Percentiles rank a stretch among this genome's conserved stretches.
phyloP scores from a whole-genome alignment of 78 protist genomes.

The Paulinella micropora region DNA sequence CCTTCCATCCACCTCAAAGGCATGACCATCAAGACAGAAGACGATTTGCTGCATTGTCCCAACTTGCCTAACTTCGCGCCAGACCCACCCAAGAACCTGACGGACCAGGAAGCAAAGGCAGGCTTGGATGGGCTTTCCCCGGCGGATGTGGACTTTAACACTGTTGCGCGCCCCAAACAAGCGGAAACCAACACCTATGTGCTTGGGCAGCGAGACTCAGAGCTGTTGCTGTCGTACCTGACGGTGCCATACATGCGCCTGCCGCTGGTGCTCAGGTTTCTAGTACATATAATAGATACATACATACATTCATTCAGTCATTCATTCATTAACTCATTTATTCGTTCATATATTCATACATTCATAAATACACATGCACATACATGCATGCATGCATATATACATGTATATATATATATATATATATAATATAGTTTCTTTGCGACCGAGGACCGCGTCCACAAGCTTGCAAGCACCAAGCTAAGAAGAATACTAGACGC shows the following conservation, averaged over 20 bases:
- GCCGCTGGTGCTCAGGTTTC: slow-evolving; percentile 29
- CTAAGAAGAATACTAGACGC: slow-evolving; percentile 15
- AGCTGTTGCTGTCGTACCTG: slow-evolving; percentile 44
- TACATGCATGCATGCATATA: not conserved
- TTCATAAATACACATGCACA: not conserved
- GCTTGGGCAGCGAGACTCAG: slow-evolving; percentile 42
- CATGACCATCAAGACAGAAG: slow-evolving; percentile 14
- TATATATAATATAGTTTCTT: slow-evolving; percentile 22
- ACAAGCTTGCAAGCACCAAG: not conserved
- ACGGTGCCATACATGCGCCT: slow-evolving; percentile 38
- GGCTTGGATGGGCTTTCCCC: no score
- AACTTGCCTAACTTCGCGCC: slow-evolving; percentile 23
- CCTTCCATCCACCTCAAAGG: not conserved
- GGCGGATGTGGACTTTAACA: no score
- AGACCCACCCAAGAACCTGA: no score
- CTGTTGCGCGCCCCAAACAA: no score
- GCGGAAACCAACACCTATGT: not conserved
- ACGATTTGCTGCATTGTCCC: slow-evolving; percentile 34
- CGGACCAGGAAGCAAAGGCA: no score
- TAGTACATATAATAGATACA: slow-evolving; percentile 8
- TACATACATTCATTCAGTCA: slow-evolving; percentile 7
- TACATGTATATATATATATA: not conserved
- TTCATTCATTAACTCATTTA: no score
- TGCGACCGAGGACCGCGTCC: slow-evolving; percentile 31
- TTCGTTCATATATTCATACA: no score